Conservation (phyloP, 805 yeast genomes). For the Spathaspora passalidarum region DNA sequence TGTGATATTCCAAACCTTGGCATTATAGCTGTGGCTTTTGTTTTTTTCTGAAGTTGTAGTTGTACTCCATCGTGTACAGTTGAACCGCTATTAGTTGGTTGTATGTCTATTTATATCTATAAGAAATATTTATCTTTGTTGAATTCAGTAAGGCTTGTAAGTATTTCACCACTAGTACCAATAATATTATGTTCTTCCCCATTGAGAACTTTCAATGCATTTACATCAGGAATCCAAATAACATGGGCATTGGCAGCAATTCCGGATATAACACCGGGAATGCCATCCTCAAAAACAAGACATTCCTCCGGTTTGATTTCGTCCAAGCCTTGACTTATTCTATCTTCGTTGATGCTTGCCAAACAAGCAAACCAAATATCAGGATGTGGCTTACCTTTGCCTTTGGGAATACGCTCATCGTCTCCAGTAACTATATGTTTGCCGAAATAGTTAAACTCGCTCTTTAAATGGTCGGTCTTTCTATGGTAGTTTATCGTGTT, state of each 20-base stretch:
- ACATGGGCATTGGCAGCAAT: constrained; percentile 78
- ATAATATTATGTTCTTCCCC: constrained; percentile 49
- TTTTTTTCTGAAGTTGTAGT: too few relatives aligned
- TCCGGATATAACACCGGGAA: constrained; percentile 88
- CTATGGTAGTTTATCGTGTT: constrained; percentile 53
- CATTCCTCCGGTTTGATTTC: constrained; percentile 72
- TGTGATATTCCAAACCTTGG: too few relatives aligned
- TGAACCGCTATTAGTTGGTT: too few relatives aligned
- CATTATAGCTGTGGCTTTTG: too few relatives aligned
- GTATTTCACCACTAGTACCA: constrained; percentile 56
- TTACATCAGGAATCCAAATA: constrained; percentile 91
- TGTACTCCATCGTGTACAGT: too few relatives aligned
- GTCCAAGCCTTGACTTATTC: constrained; percentile 36
- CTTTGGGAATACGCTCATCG: constrained; percentile 75
- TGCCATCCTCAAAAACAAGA: constrained; percentile 90
- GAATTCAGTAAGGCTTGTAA: constrained; percentile 50
- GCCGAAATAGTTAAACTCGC: constrained; percentile 63
- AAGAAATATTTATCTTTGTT: constrained; percentile 16
- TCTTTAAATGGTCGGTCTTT: constrained; percentile 68
- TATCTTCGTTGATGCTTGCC: constrained; percentile 58
- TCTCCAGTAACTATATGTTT: constrained; percentile 82
- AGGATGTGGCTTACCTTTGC: constrained; percentile 91
- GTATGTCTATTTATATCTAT: too few relatives aligned
- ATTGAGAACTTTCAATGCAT: constrained; percentile 57
- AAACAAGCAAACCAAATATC: constrained; percentile 89